Evolutionary conservation across 345 rosid species (phyloP).

Genomic region (Erucastrum elatum): DNA sequence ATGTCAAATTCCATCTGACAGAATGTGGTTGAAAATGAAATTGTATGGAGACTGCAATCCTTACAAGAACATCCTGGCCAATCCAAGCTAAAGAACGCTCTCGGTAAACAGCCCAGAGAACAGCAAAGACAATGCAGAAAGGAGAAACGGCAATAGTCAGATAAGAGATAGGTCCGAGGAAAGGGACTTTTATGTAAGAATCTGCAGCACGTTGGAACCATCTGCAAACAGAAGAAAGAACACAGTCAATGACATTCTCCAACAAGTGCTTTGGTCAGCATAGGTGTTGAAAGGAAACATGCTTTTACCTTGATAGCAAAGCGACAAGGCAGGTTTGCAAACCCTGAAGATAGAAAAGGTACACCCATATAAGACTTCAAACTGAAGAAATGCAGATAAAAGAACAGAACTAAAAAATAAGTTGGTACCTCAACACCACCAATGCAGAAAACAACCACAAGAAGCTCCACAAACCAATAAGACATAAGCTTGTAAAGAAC

Average conservation of each 20-base stretch:
- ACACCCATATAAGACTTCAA: constrained; percentile 13
- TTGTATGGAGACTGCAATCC: constrained; percentile 28
- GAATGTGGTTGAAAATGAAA: constrained; percentile 12
- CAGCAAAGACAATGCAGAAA: constrained; percentile 86
- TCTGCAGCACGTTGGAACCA: constrained; percentile 76
- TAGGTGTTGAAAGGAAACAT: constrained; percentile 19
- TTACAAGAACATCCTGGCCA: constrained; percentile 97
- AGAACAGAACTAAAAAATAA: background rate
- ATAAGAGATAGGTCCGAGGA: constrained; percentile 82
- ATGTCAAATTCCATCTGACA: background rate
- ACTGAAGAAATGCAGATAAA: background rate
- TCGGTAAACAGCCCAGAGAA: constrained; percentile 86
- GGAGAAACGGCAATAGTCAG: constrained; percentile 90
- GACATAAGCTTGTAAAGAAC: constrained; percentile 94
- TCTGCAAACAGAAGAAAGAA: constrained; percentile 44
- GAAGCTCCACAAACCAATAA: constrained; percentile 83
- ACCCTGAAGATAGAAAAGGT: constrained; percentile 62
- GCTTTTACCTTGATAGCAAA: constrained; percentile 69
- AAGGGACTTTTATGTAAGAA: constrained; percentile 74
- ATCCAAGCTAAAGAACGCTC: constrained; percentile 75
- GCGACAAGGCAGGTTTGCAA: constrained; percentile 97
- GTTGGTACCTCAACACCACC: constrained; percentile 92
- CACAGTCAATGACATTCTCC: constrained; percentile 1
- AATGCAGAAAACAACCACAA: constrained; percentile 96
- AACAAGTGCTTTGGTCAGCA: constrained; percentile 4